phyloP scores from a whole-genome alignment of 2,329 filamentous ascomycete species.

The Penicillium sclerotigenum region DNA sequence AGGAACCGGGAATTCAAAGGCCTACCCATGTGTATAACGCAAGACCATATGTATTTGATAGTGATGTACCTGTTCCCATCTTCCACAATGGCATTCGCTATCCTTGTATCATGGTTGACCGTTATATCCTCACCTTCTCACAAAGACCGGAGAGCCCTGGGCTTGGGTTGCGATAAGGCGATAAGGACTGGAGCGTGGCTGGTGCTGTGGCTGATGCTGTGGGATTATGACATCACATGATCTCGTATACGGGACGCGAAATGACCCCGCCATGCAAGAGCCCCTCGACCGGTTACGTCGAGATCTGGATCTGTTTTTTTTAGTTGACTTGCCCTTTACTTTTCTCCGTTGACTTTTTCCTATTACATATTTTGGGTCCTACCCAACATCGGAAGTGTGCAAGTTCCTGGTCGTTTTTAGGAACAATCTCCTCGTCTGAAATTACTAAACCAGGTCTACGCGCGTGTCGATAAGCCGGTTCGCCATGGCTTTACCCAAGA shows the following conservation, averaged over 20 bases:
- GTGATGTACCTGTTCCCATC: neutral
- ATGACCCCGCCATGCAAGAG: constrained; percentile 17
- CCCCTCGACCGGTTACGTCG: constrained; percentile 32
- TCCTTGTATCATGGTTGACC: neutral
- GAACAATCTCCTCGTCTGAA: neutral
- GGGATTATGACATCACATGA: constrained; percentile 7
- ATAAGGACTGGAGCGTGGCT: constrained; percentile 6
- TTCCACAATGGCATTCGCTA: constrained; percentile 2
- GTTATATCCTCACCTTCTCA: neutral
- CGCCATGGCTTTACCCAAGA: constrained; percentile 75
- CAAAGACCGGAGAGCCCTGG: neutral
- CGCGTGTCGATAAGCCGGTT: constrained; percentile 23
- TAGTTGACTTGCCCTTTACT: neutral
- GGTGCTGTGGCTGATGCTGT: constrained; percentile 4
- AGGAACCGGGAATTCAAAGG: neutral
- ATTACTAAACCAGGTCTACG: constrained; percentile 1
- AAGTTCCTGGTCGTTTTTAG: neutral
- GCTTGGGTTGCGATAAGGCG: constrained; percentile 18
- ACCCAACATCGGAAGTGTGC: neutral
- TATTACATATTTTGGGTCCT: neutral
- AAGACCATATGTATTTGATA: neutral
- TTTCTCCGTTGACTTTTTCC: neutral
- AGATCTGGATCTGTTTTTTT: constrained; percentile 10
- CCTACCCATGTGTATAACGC: constrained; percentile 1
- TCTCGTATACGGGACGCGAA: constrained; percentile 20